phyloP scores from a whole-genome alignment of 2,329 filamentous ascomycete species.

The Penicillium griseofulvum region DNA sequence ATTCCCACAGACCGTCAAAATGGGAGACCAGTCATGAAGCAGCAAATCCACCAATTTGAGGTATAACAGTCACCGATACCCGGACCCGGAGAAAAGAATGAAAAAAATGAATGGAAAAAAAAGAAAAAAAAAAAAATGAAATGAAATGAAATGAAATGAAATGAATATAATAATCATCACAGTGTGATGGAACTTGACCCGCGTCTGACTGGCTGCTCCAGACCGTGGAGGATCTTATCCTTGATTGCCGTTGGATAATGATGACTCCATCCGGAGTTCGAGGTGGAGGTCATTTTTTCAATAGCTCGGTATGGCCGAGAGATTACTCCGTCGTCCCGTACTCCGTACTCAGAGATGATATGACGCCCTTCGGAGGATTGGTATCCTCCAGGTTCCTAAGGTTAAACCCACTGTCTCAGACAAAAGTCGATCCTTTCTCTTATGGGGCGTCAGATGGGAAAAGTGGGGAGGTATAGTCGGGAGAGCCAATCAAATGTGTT shows the following conservation, averaged over 20 bases:
- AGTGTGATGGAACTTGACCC: not conserved
- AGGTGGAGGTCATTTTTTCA: conserved; percentile 2
- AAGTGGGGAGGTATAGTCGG: not conserved
- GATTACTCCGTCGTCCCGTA: not conserved
- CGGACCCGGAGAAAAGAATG: not conserved
- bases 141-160: too few relatives aligned
- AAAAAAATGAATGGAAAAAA: not conserved
- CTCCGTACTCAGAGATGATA: not conserved
- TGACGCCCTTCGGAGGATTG: not conserved
- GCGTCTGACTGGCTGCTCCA: not conserved
- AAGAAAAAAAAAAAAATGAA: too few relatives aligned
- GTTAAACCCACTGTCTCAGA: conserved; percentile 1
- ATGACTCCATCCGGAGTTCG: not conserved
- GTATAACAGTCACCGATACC: not conserved
- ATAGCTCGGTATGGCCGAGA: conserved; percentile 3
- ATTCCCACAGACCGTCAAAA: not conserved
- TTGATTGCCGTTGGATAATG: conserved; percentile 8
- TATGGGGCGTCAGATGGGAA: not conserved
- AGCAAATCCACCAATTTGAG: not conserved
- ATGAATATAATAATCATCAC: not conserved
- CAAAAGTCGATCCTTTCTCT: not conserved
- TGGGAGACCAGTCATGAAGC: not conserved
- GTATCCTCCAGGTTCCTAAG: not conserved
- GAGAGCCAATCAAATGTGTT: not conserved
- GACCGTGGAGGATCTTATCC: conserved; percentile 17